A percentile compares a stretch with the other conserved stretches of the same genome.
phyloP scores from a whole-genome alignment of 208 protist genomes.

The Acanthamoeba royreba region DNA sequence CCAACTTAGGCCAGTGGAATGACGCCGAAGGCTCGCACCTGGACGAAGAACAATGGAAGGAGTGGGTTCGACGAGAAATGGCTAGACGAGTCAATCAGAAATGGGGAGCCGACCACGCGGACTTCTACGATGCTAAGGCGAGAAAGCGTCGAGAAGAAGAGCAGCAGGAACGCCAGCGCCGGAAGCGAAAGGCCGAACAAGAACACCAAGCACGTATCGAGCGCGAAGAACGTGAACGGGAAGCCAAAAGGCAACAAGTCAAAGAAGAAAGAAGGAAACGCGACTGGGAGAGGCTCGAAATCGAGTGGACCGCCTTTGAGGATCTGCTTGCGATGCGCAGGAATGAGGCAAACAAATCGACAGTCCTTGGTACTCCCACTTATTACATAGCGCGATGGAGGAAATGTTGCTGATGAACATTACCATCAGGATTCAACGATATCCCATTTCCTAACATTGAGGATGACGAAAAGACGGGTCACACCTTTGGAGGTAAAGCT shows the following conservation, averaged over 20 bases:
- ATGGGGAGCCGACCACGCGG: neutral
- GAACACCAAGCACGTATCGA: neutral
- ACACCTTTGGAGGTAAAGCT: neutral
- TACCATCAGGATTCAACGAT: neutral
- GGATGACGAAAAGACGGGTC: neutral
- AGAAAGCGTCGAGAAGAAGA: neutral
- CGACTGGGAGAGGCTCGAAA: neutral
- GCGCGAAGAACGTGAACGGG: neutral
- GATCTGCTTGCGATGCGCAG: neutral
- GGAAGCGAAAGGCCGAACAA: neutral
- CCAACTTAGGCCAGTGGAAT: neutral
- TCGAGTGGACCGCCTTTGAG: neutral
- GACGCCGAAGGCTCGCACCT: neutral
- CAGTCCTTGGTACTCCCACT: neutral
- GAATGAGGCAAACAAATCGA: neutral
- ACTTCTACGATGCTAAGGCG: neutral
- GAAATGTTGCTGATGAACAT: neutral
- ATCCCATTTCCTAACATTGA: neutral
- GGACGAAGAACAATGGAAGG: neutral
- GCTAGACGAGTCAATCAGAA: neutral
- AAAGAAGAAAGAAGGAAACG: neutral
- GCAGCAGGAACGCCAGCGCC: neutral
- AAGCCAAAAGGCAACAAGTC: neutral
- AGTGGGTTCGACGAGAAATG: neutral
- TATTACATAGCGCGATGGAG: neutral